Base-by-base conservation (phyloP, 345 rosid species). In the Erysimum cheiranthoides region DNA sequence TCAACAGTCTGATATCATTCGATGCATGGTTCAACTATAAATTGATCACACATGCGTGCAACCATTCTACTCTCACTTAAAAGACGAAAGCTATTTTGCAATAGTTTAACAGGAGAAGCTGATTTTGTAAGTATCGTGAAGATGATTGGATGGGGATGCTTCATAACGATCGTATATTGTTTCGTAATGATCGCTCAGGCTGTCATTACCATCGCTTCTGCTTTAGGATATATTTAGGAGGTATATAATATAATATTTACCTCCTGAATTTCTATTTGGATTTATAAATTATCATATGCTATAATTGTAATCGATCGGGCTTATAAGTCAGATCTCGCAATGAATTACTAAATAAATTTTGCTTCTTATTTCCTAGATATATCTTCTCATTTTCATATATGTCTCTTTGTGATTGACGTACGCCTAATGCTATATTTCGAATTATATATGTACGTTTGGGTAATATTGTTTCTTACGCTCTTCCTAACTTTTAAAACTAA, bases 11-110 rank as follows among this genome's bases (percentile, higher is more conserved):
- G 36, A 43, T 64, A 53, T 32, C 16, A 42, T 12, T 18, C 18
- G n/a, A 14, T 10, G 65, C 71, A 42, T 34, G 31, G 5, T 52
- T 65, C 52, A 31, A 34, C 57, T 65, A 65, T 56, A 74, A 73
- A 65, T 32, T 25, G 16, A 73, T 57, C 70, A 73, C 14, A 16
- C 57, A 54, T n/a, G n/a, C n/a, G n/a, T 21, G 39, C 71, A 2
- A 53, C 3, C 17, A 6, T 18, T 43, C 34, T 8, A 30, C 9
- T 3, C 8, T 51, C 61, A 38, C 42, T n/a, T 9, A 35, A 16
- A n/a, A 3, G 1, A 25, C n/a, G 60, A 10, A 51, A 51, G 31
- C 31, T 5, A 52, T 10, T 52, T 25, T 25, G 8, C 25, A 2
- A 51, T 25, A 25, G 5, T 1, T 25, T 25, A n/a, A 4, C 2